Evolutionary conservation across 2,329 filamentous ascomycete species (phyloP), one percentile per base, ranked within the genome.

Genomic region (Colletotrichum gigasporum): DNA sequence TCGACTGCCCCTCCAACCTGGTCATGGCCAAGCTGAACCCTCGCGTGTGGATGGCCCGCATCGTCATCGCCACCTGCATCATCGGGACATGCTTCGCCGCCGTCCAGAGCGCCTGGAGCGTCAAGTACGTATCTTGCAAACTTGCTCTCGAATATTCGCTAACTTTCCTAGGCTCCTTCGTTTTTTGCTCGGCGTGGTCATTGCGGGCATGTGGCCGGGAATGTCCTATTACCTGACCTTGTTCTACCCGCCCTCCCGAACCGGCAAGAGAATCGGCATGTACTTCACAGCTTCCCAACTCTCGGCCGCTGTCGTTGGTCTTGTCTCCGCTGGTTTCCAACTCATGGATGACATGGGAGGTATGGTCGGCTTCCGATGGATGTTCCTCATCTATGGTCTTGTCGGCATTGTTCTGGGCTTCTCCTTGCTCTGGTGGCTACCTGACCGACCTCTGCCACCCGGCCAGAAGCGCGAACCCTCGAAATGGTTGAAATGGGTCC

Each of bases 201-300:
- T 94, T 74, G 94, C 94, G 1, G 94, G 94, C 47, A 94, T 97
- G 90, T 97, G 94, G 94, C 94, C 94, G 0, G 94, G 94, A 51
- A 97, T 97, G 94, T 88, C 93, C 9, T 96, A 96, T 76, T 97
- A 97, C 73, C 83, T 97, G 47, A 96, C 94, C 0, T 84, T 97
- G 7, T 97, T 97, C 82, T 97, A 97, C 73, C 94, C 94, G 6
- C 93, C 94, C 0, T 92, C 91, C 5, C 86, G 92, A 11, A 96
- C 91, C 2, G 94, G 92, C 12, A 96, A 96, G 80, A 87, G 94
- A 37, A 96, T 97, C 68, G 94, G 94, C 35, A 87, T 91, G 74
- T 97, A 97, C 80, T 97, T 93, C 74, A 97, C 93, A 2, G 94
- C 94, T 1, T 87, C 93, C 0, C 94, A 97, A 75, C 87, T 97